Percentiles rank a stretch among this genome's conserved stretches.
These are phyloP conservation scores for Pulveroboletus sp. DNA, from an alignment of 768 basidiomycete species.

Conservation along the genomic window DNA sequence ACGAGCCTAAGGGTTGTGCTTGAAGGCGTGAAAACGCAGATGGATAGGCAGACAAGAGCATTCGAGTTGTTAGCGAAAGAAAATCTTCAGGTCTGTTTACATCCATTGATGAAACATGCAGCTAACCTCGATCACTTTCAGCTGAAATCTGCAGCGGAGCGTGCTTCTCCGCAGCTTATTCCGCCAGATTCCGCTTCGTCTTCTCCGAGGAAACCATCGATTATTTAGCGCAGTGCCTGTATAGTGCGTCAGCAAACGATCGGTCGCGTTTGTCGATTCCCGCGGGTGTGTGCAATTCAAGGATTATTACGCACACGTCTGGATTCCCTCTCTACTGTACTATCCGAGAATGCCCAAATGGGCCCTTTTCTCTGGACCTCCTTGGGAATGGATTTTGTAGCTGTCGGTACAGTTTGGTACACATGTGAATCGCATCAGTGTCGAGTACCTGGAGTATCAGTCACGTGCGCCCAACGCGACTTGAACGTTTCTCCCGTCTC, in stretches of 20 bases:
- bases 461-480: slow-evolving; percentile 32
- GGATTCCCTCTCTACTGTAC: not conserved
- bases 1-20: slow-evolving; percentile 34
- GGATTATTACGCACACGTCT: not conserved
- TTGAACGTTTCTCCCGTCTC: slow-evolving; percentile 18
- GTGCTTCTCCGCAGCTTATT: slow-evolving; percentile 8
- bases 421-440: not conserved
- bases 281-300: not conserved
- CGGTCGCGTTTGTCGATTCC: not conserved
- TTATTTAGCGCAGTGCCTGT: not conserved
- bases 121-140: slow-evolving; percentile 6
- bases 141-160: slow-evolving; percentile 18
- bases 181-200: slow-evolving; percentile 11
- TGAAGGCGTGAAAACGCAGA: slow-evolving; percentile 43
- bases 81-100: slow-evolving; percentile 39
- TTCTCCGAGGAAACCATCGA: slow-evolving; percentile 15
- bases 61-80: slow-evolving; percentile 42
- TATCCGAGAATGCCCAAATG: not conserved
- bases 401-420: not conserved
- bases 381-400: slow-evolving; percentile 5
- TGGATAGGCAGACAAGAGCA: slow-evolving; percentile 44
- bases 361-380: not conserved
- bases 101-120: not conserved
- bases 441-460: not conserved
- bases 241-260: not conserved